Evolutionary conservation across 208 protist genomes (phyloP).

Genomic region (Trypanosoma boissoni): DNA sequence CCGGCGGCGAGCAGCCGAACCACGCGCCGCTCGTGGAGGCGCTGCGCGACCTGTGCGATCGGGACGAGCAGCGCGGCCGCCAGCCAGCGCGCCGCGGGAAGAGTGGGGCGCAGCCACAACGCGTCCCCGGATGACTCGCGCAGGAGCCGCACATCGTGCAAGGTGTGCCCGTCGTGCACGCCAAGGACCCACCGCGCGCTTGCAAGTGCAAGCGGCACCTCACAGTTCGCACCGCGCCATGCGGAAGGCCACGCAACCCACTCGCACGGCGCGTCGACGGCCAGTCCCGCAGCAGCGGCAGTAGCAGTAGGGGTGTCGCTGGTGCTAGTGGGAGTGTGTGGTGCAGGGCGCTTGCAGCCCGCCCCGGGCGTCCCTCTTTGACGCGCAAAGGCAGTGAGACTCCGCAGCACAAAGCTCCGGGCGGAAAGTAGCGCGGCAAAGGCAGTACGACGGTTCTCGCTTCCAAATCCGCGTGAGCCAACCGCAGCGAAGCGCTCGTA

Average conservation of each 20-base stretch:
- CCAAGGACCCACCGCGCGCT: slow-evolving; percentile 73
- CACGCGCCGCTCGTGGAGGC: slow-evolving; percentile 59
- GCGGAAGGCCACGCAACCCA: slow-evolving; percentile 3
- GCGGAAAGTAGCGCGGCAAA: slow-evolving; percentile 46
- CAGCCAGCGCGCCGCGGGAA: slow-evolving; percentile 74
- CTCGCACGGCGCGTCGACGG: background rate
- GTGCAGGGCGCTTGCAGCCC: slow-evolving; percentile 20
- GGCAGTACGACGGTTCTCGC: slow-evolving; percentile 28
- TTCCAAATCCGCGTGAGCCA: background rate
- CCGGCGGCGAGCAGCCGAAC: slow-evolving; percentile 23
- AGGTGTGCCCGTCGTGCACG: slow-evolving; percentile 71
- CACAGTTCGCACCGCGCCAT: slow-evolving; percentile 14
- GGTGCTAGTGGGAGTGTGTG: background rate
- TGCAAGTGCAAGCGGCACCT: slow-evolving; percentile 54
- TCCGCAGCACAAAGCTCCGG: slow-evolving; percentile 60
- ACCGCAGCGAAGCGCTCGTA: slow-evolving; percentile 29
- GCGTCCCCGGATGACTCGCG: no score
- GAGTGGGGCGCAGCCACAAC: no score
- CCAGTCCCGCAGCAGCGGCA: no score
- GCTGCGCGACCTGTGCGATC: slow-evolving; percentile 65
- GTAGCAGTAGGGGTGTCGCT: no score
- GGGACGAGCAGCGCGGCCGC: slow-evolving; percentile 78
- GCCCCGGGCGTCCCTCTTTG: slow-evolving; percentile 25
- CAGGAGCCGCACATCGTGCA: slow-evolving; percentile 58
- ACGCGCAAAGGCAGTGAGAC: slow-evolving; percentile 50